Evolutionary conservation across 352 stramenopile genomes (phyloP), one percentile per base, ranked within the genome.

Genomic region (Globisporangium barbulae): DNA sequence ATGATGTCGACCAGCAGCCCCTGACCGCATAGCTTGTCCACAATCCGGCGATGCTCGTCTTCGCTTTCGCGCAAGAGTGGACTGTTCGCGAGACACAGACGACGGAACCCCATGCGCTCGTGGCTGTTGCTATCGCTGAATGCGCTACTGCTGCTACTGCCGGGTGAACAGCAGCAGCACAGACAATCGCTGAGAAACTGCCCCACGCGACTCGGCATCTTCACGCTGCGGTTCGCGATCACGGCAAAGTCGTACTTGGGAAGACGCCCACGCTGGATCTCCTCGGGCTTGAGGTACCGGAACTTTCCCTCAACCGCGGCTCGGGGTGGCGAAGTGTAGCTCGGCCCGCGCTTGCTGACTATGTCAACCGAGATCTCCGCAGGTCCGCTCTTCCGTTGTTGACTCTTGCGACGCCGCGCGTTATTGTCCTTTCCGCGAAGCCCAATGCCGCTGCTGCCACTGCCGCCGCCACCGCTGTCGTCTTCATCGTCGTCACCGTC

Each of bases 1-100:
- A 95, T 91, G 41, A 95, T 91, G 61, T 95, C 86, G 45, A 95
- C 84, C 3, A 87, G 58, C 0, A 95, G 42, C 0, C 86, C 86
- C 70, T 93, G 78, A 2, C 67, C 76, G 39, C 81, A 91, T 2
- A 95, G 64, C 42, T 89, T 85, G 55, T 88, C 85, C 3, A 95
- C 82, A 22, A 95, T 90, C 21, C 85, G 71, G 2, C 83, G 81
- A 52, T 95, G 86, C 59, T 93, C 83, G 57, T 93, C 85, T 70
- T 95, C 85, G 57, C 85, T 90, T 42, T 90, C 84, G 58, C 67
- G 73, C 5, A 86, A 19, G 3, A 79, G 59, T 0, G 80, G 69
- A 15, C 78, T 81, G 44, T 57, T 83, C 9, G 74, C 64, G 64
- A 83, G 80, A 61, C 86, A 93, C 8, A 94, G 69, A 21, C 86